These are phyloP conservation scores for Auriscalpium orientale DNA, from an alignment of 768 basidiomycete genomes.

Conservation along the genomic window DNA sequence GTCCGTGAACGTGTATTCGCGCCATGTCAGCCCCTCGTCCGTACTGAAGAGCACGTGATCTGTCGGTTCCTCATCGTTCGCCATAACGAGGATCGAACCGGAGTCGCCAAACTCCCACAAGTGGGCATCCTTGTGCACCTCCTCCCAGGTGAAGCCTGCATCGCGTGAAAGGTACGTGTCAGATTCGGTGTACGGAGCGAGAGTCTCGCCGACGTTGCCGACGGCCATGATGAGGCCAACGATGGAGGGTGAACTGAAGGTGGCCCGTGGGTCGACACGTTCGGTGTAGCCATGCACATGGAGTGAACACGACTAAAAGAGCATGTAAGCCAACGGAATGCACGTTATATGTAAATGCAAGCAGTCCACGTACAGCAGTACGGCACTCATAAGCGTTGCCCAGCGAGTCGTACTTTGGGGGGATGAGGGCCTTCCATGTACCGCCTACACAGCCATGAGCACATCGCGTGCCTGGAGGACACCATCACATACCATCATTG, in stretches of 20 bases:
- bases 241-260: constrained; percentile 87
- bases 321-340: background rate
- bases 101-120: constrained; percentile 98
- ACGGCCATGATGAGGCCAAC: constrained; percentile 94
- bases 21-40: constrained; percentile 84
- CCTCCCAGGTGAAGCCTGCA: constrained; percentile 96
- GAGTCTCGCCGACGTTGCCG: constrained; percentile 84
- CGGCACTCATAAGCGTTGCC: constrained; percentile 66
- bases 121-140: constrained; percentile 96
- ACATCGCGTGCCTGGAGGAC: background rate
- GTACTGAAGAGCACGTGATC: constrained; percentile 85
- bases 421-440: constrained; percentile 76
- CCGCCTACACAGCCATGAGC: constrained; percentile 45
- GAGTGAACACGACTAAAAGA: constrained; percentile 67
- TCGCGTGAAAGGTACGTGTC: constrained; percentile 97
- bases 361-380: constrained; percentile 43
- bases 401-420: constrained; percentile 70
- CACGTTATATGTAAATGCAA: constrained; percentile 12
- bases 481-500: constrained; percentile 72
- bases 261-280: constrained; percentile 80
- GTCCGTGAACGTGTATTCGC: constrained; percentile 75
- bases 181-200: constrained; percentile 75
- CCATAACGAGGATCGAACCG: constrained; percentile 87
- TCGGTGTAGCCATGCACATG: constrained; percentile 97
- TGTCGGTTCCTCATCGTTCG: constrained; percentile 90